These are phyloP conservation scores for Blastocystis sp. DNA, from an alignment of 352 stramenopile species.

Conservation along the genomic window DNA sequence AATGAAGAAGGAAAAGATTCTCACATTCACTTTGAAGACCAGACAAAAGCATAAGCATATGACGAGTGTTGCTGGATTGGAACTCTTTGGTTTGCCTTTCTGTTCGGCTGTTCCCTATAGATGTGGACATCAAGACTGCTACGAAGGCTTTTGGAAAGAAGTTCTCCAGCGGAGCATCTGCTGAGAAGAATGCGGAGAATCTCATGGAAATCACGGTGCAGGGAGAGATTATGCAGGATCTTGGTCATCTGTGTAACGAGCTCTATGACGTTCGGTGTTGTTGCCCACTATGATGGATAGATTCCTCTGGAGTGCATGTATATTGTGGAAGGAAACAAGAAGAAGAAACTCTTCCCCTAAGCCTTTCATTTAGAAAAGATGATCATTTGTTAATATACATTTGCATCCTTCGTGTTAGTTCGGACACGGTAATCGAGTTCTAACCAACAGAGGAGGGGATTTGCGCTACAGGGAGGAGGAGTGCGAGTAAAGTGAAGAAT, in stretches of 20 bases:
- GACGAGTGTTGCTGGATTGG: constrained; percentile 66
- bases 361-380: background rate
- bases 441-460: background rate
- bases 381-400: constrained; percentile 49
- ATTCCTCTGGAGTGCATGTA: constrained; percentile 64
- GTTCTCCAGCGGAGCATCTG: constrained; percentile 68
- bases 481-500: constrained; percentile 12
- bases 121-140: constrained; percentile 70
- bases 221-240: constrained; percentile 65
- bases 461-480: background rate
- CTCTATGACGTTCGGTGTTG: constrained; percentile 62
- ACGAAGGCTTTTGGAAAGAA: constrained; percentile 70
- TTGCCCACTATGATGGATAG: constrained; percentile 16
- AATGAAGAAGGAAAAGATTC: constrained; percentile 26
- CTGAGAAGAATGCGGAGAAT: constrained; percentile 49
- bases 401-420: constrained; percentile 28
- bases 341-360: constrained; percentile 25
- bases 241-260: constrained; percentile 28
- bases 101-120: background rate
- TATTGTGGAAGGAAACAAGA: constrained; percentile 40
- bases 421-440: constrained; percentile 13
- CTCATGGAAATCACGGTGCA: constrained; percentile 69
- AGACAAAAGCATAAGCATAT: constrained; percentile 69
- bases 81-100: constrained; percentile 37
- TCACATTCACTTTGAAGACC: constrained; percentile 64